Evolutionary conservation across 1,284 basidiomycete genomes (phyloP), one percentile per base, ranked within the genome.

Genomic region (Moesziomyces antarcticus): DNA sequence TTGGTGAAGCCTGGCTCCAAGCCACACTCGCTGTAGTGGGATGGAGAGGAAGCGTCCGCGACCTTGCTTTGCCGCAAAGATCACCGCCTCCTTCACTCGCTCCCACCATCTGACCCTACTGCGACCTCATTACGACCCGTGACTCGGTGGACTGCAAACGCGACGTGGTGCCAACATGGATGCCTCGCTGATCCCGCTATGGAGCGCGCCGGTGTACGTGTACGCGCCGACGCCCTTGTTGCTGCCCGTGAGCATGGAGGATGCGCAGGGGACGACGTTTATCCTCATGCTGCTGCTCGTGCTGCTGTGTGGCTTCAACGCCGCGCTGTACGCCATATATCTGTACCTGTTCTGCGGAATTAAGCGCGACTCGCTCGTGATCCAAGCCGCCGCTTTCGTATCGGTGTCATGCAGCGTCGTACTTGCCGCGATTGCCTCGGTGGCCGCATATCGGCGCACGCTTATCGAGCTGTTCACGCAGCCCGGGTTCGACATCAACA

Each of bases 301-400:
- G 13, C 8, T 63, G 4, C 43, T 73, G 10, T 46, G 21, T 13
- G 70, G 70, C 9, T 46, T 49, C 53, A 73, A 73, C 46, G 5
- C n/a, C 2, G 20, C 70, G n/a, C 56, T 73, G n/a, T 68, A 42
- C 44, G 22, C 25, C 11, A 8, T 73, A 33, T 73, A 73, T 33
- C 18, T 60, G 16, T 52, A 64, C 13, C 60, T 61, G 3, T 73
- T 61, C 21, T 30, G 50, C 7, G 53, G 60, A 0, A 22, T 10
- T 1, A 21, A 16, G 0, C 54, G 65, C 40, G 71, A 73, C 27
- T 44, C 59, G 0, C 35, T 42, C 21, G 20, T 55, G 18, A 54
- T 73, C 0, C 65, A 62, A 18, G 2, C 50, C 0, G 54, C 55
- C 5, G 65, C 69, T 0, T 6, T 49, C 18, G 1, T 65, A 3